Conservation (phyloP, 805 yeast species). For the Yarrowia porcina region DNA sequence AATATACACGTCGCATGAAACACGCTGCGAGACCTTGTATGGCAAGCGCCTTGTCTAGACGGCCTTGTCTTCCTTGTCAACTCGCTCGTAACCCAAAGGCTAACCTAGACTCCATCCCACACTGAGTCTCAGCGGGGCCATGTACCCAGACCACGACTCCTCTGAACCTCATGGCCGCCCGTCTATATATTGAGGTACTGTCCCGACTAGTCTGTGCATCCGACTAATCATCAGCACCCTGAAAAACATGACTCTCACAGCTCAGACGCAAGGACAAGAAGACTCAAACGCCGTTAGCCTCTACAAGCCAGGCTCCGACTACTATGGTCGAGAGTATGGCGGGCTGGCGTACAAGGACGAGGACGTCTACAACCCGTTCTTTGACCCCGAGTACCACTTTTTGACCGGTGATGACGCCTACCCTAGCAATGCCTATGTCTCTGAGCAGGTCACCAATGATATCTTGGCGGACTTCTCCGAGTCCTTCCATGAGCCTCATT, state of each 20-base stretch:
- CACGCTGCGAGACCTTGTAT: no score
- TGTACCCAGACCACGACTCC: neutral
- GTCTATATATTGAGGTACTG: neutral
- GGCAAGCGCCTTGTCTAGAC: no score
- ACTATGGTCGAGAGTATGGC: neutral
- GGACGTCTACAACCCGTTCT: neutral
- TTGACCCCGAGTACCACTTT: no score
- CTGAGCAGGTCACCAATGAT: neutral
- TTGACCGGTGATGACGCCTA: neutral
- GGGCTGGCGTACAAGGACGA: neutral
- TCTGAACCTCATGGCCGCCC: neutral
- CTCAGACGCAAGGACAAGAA: no score
- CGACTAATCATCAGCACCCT: neutral
- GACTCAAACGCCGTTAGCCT: neutral
- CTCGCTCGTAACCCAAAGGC: neutral
- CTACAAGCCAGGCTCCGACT: neutral
- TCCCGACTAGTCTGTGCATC: neutral
- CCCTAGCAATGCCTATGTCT: neutral
- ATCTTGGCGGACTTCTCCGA: no score
- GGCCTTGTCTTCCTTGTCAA: no score
- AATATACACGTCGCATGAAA: no score
- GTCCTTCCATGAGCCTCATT: no score
- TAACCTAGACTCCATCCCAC: no score
- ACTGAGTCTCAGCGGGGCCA: neutral
- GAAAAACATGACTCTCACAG: no score